Base-by-base conservation (phyloP, 2,329 filamentous ascomycete genomes). In the Colletotrichum graminicola region DNA sequence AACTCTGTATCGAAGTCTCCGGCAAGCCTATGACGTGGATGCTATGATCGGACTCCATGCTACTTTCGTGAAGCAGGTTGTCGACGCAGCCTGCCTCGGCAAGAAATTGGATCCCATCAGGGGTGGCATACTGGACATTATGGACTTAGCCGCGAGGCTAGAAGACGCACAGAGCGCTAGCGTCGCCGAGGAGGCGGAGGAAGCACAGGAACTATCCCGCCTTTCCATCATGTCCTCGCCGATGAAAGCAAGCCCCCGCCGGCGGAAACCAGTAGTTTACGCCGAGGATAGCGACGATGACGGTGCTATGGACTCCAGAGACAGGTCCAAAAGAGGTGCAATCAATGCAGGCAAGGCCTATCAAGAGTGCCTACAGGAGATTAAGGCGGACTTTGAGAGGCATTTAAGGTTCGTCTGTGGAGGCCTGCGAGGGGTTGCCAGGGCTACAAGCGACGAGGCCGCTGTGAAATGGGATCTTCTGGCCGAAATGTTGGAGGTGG, bases 381-480 rank as follows among this genome's bases (percentile, higher is more conserved):
- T 94, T 56, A 87, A 87, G 66, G 80, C 79, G 1, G 88, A 93
- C 62, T 93, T 93, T 75, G 88, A 91, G 66, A 86, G 87, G 54
- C 84, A 92, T 59, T 77, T 94, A 36, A 84, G 87, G 0, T 97
- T 97, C 78, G 85, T 96, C 18, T 87, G 87, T 2, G 90, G 91
- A 61, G 94, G 93, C 0, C 78, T 98, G 73, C 89, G 91, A 65
- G 92, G 92, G 12, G 89, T 96, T 12, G 91, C 93, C 61, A 88
- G 94, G 75, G 92, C 91, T 43, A 91, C 92, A 59, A 90, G 90
- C 36, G 90, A 93, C 66, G 78, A 80, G 18, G 82, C 84, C 51
- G 81, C 86, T 76, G 77, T 88, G 41, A 89, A 91, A 78, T 95
- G 94, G 92, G 93, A 96, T 80, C 89, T 92, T 71, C 79, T 97